Percentiles rank a stretch among this genome's conserved stretches.
These are phyloP conservation scores for Geum urbanum DNA, from an alignment of 306 rosid species.

Conservation along the genomic window DNA sequence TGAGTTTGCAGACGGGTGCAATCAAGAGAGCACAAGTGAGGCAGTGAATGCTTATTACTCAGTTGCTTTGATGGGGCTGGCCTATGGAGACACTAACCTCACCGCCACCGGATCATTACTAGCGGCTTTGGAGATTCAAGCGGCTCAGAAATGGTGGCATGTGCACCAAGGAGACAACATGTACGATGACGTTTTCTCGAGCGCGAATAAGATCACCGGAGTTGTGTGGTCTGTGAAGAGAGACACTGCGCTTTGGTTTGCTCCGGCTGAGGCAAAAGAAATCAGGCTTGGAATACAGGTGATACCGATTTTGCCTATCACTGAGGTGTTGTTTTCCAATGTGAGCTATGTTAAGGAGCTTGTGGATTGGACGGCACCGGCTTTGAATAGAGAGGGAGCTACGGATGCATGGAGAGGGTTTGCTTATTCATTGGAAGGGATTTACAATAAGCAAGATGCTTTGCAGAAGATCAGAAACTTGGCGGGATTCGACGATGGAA, in stretches of 20 bases:
- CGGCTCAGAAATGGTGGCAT: conserved; percentile 52
- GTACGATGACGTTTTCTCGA: conserved; percentile 40
- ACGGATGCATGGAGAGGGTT: conserved; percentile 76
- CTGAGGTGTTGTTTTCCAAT: conserved; percentile 53
- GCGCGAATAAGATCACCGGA: conserved; percentile 44
- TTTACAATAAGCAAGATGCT: conserved; percentile 50
- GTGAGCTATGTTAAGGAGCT: conserved; percentile 48
- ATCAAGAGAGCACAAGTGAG: conserved; percentile 73
- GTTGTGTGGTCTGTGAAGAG: conserved; percentile 65
- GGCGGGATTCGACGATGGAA: conserved; percentile 64
- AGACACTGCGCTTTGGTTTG: conserved; percentile 70
- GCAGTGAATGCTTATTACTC: conserved; percentile 64
- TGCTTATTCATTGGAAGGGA: conserved; percentile 44
- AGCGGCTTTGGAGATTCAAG: conserved; percentile 50
- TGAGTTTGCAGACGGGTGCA: conserved; percentile 61
- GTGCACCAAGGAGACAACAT: conserved; percentile 34
- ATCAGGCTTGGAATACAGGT: conserved; percentile 63
- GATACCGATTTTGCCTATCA: conserved; percentile 51
- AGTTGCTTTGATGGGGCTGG: conserved; percentile 58
- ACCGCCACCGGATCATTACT: conserved; percentile 47
- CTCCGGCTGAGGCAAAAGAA: conserved; percentile 53
- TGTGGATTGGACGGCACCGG: conserved; percentile 59
- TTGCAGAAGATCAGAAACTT: conserved; percentile 42
- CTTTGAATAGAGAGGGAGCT: conserved; percentile 41
- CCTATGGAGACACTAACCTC: conserved; percentile 50